A percentile compares a stretch with the other conserved stretches of the same genome.
phyloP scores from a whole-genome alignment of 2,329 filamentous ascomycete species.

The Colletotrichum camelliae region DNA sequence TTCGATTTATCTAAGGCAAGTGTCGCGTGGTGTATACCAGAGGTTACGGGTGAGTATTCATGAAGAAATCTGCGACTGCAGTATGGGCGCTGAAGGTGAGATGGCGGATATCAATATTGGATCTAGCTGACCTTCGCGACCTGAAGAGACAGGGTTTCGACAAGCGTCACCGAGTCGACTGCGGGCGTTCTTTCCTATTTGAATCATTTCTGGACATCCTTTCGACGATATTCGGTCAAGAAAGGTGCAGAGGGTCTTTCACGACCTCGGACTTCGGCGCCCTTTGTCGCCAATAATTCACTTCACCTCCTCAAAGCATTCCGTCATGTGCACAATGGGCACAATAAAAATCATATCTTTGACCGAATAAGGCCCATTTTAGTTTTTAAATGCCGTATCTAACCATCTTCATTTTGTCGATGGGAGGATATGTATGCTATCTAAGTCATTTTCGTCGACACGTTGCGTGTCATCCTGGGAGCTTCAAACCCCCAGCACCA shows the following conservation, averaged over 20 bases:
- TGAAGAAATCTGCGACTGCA: not conserved
- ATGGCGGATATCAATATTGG: not conserved
- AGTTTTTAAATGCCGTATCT: not conserved
- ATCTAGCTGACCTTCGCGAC: not conserved
- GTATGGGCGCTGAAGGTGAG: not conserved
- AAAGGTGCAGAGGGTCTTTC: not conserved
- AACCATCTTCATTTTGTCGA: not conserved
- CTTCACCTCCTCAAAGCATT: not conserved
- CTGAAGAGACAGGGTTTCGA: not conserved
- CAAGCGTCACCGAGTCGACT: not conserved
- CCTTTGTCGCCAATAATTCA: not conserved
- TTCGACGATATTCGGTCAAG: not conserved
- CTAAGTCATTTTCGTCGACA: not conserved
- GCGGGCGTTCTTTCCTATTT: not conserved
- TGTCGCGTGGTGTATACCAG: not conserved
- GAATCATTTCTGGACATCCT: not conserved
- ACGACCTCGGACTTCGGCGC: not conserved
- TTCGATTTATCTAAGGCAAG: not conserved
- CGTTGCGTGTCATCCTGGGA: not conserved
- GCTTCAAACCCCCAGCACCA: not conserved
- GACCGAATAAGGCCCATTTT: not conserved
- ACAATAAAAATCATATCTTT: not conserved
- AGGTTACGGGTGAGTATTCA: not conserved
- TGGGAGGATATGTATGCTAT: not conserved
- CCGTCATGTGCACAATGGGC: not conserved